A percentile compares a stretch with the other conserved stretches of the same genome.
phyloP scores from a whole-genome alignment of 306 rosid species.

The Oxytropis ochrocephala region DNA sequence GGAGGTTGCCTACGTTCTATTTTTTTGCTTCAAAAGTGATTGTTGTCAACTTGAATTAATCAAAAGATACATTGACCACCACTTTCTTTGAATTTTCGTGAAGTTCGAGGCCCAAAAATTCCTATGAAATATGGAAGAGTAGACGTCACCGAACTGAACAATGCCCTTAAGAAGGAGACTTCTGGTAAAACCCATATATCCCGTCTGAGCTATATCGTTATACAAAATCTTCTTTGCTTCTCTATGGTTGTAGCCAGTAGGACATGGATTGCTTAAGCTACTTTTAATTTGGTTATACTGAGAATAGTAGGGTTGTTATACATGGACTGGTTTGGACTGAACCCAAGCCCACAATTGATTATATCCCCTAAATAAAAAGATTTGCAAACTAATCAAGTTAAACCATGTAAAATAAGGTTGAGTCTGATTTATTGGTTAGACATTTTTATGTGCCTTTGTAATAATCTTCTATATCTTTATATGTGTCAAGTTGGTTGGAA shows the following conservation, averaged over 20 bases:
- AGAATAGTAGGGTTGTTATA: not conserved
- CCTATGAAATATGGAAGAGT: slow-evolving; percentile 98
- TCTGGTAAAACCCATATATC: slow-evolving; percentile 49
- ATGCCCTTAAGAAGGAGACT: slow-evolving; percentile 98
- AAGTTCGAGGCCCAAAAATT: slow-evolving; percentile 92
- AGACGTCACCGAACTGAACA: slow-evolving; percentile 57
- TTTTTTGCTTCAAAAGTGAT: slow-evolving; percentile 13
- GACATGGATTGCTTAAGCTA: slow-evolving; percentile 12
- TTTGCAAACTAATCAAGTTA: not conserved
- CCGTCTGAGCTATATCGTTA: slow-evolving; percentile 10
- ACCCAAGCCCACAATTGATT: not conserved
- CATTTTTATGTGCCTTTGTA: not conserved
- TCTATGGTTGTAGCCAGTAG: not conserved
- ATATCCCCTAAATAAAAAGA: not conserved
- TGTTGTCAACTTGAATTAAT: not conserved
- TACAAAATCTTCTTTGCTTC: not conserved
- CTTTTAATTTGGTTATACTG: slow-evolving; percentile 10
- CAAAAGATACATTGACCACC: slow-evolving; percentile 11
- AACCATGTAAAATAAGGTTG: not conserved
- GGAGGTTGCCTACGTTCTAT: slow-evolving; percentile 50
- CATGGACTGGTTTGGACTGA: not conserved
- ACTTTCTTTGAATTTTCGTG: slow-evolving; percentile 40
- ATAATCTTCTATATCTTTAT: not conserved
- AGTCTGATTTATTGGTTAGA: not conserved
- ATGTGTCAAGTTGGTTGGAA: not conserved